Percentiles rank a stretch among this genome's conserved stretches.
These are phyloP conservation scores for Colletotrichum lupini DNA, from an alignment of 2,329 filamentous ascomycete genomes.

Conservation along the genomic window DNA sequence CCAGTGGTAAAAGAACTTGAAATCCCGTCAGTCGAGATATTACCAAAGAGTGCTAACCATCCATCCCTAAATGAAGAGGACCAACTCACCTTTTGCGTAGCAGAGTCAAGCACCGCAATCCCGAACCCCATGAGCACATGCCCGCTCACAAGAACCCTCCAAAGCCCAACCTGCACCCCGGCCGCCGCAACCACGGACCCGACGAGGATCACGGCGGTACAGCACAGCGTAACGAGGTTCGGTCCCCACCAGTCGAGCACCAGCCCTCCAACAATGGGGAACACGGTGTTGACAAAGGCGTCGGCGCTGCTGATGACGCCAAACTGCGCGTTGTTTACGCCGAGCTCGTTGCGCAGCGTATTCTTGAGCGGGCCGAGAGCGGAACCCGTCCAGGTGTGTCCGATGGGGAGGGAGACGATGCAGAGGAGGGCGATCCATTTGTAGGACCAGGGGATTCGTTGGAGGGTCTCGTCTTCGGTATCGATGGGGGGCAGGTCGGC, in stretches of 20 bases:
- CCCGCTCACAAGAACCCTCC: constrained; percentile 37
- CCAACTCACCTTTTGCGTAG: constrained; percentile 37
- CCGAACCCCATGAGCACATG: constrained; percentile 41
- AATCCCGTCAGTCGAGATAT: neutral
- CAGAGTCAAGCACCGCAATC: constrained; percentile 39
- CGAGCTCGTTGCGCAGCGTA: constrained; percentile 39
- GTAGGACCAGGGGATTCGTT: constrained; percentile 37
- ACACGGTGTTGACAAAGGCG: constrained; percentile 41
- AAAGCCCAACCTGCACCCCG: constrained; percentile 36
- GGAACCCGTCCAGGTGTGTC: constrained; percentile 38
- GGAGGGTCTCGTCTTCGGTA: neutral
- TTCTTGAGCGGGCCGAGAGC: constrained; percentile 40
- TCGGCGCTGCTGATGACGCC: constrained; percentile 41
- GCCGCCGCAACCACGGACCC: constrained; percentile 39
- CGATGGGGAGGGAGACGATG: constrained; percentile 39
- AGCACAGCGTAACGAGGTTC: constrained; percentile 39
- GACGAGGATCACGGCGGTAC: constrained; percentile 37
- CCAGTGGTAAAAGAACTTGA: constrained; percentile 41
- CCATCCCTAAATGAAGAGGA: neutral
- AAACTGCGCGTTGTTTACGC: constrained; percentile 40
- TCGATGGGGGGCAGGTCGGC: neutral
- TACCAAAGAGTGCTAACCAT: neutral
- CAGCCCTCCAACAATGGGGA: constrained; percentile 39
- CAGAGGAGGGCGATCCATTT: constrained; percentile 40
- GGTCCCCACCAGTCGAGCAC: constrained; percentile 41